phyloP scores from a whole-genome alignment of 257 asterid species.

The Lithospermum erythrorhizon region DNA sequence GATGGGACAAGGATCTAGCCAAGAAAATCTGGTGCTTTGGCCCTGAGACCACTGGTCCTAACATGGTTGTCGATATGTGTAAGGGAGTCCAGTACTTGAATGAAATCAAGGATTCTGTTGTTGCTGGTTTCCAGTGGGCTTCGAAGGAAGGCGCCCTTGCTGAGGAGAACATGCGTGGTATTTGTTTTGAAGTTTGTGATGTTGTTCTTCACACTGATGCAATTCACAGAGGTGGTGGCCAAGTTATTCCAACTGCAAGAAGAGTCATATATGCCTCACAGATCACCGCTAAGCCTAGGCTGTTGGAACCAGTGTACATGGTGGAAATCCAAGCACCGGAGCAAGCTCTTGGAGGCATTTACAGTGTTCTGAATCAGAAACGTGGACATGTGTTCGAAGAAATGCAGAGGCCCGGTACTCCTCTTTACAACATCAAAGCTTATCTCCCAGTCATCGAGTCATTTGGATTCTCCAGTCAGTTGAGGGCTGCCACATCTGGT shows the following conservation, averaged over 20 bases:
- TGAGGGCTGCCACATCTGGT: no score
- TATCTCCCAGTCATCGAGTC: conserved; percentile 33
- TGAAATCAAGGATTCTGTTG: conserved; percentile 41
- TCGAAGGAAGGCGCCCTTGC: conserved; percentile 36
- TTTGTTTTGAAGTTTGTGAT: conserved; percentile 39
- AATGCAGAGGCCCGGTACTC: conserved; percentile 37
- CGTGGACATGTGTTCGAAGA: conserved; percentile 40
- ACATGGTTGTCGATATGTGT: conserved; percentile 54
- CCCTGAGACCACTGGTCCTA: conserved; percentile 14
- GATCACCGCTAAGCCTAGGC: conserved; percentile 34
- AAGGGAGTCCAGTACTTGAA: conserved; percentile 48
- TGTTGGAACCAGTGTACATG: conserved; percentile 30
- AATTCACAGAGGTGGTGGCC: conserved; percentile 33
- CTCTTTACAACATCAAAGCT: conserved; percentile 38
- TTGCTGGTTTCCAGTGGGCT: conserved; percentile 44
- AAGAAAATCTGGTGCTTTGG: conserved; percentile 50
- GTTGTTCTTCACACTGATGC: conserved; percentile 40
- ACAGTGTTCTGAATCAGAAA: conserved; percentile 36
- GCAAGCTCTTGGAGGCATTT: conserved; percentile 33
- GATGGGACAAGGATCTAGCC: conserved; percentile 54
- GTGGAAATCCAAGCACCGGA: conserved; percentile 36
- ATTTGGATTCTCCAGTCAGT: conserved; percentile 28
- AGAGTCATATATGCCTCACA: conserved; percentile 36
- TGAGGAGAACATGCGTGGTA: conserved; percentile 38
- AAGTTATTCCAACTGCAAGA: conserved; percentile 6